A percentile compares a stretch with the other conserved stretches of the same genome.
Evolutionary conservation across 129 eudicot genomes (phyloP).

Genomic region (Helianthus tuberosus): DNA sequence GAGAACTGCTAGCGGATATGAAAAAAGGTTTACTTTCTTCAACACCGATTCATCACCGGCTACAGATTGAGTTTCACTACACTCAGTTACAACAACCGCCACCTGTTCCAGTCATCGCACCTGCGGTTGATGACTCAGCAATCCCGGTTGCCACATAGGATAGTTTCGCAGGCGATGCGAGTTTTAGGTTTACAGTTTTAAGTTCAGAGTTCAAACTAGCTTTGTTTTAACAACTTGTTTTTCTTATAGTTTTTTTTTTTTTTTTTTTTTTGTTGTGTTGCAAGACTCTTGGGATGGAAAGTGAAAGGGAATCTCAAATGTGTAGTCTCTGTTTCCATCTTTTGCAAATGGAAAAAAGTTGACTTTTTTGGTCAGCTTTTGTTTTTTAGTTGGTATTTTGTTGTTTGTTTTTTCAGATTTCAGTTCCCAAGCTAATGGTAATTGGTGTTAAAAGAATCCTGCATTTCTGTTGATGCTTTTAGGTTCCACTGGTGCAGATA

Average conservation of each 20-base stretch:
- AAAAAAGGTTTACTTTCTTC: constrained; percentile 59
- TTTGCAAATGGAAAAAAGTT: constrained; percentile 26
- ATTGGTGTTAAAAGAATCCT: constrained; percentile 20
- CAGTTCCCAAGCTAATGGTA: constrained; percentile 1
- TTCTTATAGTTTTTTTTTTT: neutral
- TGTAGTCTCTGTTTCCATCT: constrained; percentile 33
- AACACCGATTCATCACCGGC: constrained; percentile 61
- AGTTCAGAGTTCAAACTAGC: constrained; percentile 8
- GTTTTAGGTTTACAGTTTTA: constrained; percentile 20
- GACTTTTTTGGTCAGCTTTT: constrained; percentile 31
- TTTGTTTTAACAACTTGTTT: constrained; percentile 14
- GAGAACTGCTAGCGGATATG: constrained; percentile 67
- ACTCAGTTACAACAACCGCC: constrained; percentile 33
- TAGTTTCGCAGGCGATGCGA: constrained; percentile 12
- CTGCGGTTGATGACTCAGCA: constrained; percentile 3
- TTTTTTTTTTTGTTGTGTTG: neutral
- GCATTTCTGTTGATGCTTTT: constrained; percentile 12
- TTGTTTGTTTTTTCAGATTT: neutral
- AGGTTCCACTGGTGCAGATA: constrained; percentile 24
- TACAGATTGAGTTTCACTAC: constrained; percentile 78
- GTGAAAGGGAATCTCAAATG: neutral
- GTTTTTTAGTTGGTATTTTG: constrained; percentile 6
- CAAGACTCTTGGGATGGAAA: constrained; percentile 11
- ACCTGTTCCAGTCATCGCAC: constrained; percentile 9
- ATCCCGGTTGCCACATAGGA: constrained; percentile 14